Base-by-base conservation (phyloP, 2,329 filamentous ascomycete genomes). In the Aspergillus sp. region DNA sequence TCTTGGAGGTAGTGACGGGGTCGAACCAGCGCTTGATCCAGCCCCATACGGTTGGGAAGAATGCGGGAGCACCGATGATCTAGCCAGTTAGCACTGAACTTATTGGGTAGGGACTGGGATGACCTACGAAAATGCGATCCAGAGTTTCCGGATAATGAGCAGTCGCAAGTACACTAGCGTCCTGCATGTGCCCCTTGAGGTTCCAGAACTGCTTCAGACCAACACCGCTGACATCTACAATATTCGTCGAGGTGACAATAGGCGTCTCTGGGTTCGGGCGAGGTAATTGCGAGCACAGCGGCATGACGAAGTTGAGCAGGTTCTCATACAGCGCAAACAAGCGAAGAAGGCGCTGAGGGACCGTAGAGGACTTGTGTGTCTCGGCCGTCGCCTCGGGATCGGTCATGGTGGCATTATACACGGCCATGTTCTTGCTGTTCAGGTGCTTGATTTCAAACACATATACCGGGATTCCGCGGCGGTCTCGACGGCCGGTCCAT, bases 1-100 rank as follows among this genome's bases (percentile, higher is more conserved):
- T 97, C 81, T 98, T 98, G 71, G 92, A 95, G 3, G 93, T 91
- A 38, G 94, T 97, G 64, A 93, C 92, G 7, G 93, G 93, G 79
- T 93, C 91, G 72, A 97, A 97, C 93, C 93, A 97, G 72, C 91
- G 89, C 83, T 96, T 96, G 79, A 96, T 86, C 92, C 93, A 97
- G 67, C 91, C 88, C 93, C 93, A 77, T 63, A 97, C 91, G 3
- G 92, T 97, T 54, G 91, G 90, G 82, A 97, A 97, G 84, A 96
- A 97, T 50, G 85, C 80, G 53, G 94, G 94, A 0, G 94, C 94
- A 64, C 93, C 93, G 66, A 97, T 92, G 71, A 98, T 90, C 84
- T 87, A 50, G 34, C 49, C 28, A 54, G 64, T 23, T 46, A 46
- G 17, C 23, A 9, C n/a, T 9, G 22, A 23, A 25, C 7, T n/a